Conservation (phyloP, 306 rosid genomes). For the Prunus kanzakura region DNA sequence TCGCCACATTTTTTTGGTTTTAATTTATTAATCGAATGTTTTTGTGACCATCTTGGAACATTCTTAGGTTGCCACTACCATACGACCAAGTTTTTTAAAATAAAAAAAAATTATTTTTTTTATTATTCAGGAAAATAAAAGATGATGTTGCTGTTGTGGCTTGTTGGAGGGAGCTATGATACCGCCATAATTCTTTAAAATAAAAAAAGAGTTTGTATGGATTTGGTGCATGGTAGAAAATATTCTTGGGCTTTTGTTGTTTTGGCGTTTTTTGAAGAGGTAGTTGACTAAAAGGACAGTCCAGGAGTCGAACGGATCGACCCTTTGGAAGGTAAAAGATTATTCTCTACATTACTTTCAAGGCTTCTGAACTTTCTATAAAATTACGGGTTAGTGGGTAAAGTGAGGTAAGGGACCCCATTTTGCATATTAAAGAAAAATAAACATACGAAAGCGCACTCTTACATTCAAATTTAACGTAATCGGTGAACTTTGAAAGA, state of each 20-base stretch:
- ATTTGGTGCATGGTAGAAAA: background rate
- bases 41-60: slow-evolving; percentile 20
- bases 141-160: background rate
- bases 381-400: too few relatives aligned
- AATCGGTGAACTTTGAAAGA: too few relatives aligned
- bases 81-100: slow-evolving; percentile 6
- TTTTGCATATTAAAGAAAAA: too few relatives aligned
- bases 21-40: background rate
- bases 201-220: background rate
- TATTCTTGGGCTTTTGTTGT: too few relatives aligned
- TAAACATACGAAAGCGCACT: too few relatives aligned
- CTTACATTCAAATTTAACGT: too few relatives aligned
- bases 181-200: background rate
- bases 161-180: background rate
- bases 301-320: background rate
- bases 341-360: background rate
- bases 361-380: background rate
- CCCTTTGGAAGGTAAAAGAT: too few relatives aligned
- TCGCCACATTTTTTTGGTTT: too few relatives aligned
- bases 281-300: background rate
- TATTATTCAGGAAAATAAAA: background rate
- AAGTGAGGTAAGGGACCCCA: too few relatives aligned
- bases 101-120: too few relatives aligned
- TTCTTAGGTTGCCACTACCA: slow-evolving; percentile 6
- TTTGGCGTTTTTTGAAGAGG: background rate